Evolutionary conservation across 129 eudicot genomes (phyloP).

Genomic region (Helianthus annuus): DNA sequence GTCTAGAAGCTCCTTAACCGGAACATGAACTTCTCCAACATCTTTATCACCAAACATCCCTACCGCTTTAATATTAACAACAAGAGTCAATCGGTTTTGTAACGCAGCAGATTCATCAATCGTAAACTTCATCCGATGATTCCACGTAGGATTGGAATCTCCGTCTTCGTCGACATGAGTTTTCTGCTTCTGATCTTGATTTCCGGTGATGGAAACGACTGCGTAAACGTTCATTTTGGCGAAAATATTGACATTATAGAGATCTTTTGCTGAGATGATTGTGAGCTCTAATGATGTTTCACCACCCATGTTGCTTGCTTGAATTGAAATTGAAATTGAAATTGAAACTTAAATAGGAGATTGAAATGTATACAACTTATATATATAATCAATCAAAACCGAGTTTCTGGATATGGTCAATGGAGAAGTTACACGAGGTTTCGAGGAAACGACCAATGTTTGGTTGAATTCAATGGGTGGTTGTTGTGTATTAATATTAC

Average conservation of each 20-base stretch:
- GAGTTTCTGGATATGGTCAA: background rate
- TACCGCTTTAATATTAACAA: slow-evolving; percentile 46
- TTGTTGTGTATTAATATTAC: too few species aligned
- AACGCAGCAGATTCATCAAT: slow-evolving; percentile 50
- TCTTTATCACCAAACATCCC: slow-evolving; percentile 65
- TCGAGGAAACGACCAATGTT: slow-evolving; percentile 1
- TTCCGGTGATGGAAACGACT: slow-evolving; percentile 52
- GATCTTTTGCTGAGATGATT: slow-evolving; percentile 53
- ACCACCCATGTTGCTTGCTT: slow-evolving; percentile 17
- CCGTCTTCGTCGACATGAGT: slow-evolving; percentile 57
- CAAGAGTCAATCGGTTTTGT: slow-evolving; percentile 39
- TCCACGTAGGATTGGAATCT: slow-evolving; percentile 62
- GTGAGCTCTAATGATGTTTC: slow-evolving; percentile 45
- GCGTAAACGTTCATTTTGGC: slow-evolving; percentile 70
- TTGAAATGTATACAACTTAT: background rate
- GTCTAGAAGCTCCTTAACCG: slow-evolving; percentile 46
- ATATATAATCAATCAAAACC: background rate
- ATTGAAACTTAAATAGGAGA: background rate
- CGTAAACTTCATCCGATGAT: slow-evolving; percentile 47
- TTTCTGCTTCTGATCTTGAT: slow-evolving; percentile 42
- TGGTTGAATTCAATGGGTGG: too few species aligned
- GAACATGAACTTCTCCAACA: slow-evolving; percentile 66
- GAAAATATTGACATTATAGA: slow-evolving; percentile 60
- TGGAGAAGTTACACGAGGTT: background rate
- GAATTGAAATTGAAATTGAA: background rate